Evolutionary conservation across 2,329 filamentous ascomycete genomes (phyloP).

Genomic region (Ophiostoma novo-ulmi): DNA sequence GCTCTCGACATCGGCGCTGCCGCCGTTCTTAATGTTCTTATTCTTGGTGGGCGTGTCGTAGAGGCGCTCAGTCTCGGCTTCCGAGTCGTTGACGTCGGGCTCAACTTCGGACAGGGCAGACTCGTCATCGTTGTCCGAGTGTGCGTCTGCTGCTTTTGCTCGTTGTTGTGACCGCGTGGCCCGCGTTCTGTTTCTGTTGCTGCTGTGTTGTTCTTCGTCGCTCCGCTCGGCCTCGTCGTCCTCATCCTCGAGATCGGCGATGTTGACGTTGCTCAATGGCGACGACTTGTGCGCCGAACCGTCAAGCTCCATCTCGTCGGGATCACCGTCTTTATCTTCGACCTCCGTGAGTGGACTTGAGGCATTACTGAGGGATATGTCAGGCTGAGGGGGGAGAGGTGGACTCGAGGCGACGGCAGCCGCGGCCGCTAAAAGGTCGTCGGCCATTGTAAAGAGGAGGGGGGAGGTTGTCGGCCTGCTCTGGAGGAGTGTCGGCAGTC

Average conservation of each 20-base stretch:
- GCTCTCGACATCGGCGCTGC: slow-evolving; percentile 36
- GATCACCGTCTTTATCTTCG: slow-evolving; percentile 69
- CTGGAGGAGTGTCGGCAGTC: not conserved
- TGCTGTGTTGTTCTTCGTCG: slow-evolving; percentile 8
- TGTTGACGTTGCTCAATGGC: slow-evolving; percentile 26
- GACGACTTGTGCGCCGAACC: slow-evolving; percentile 31
- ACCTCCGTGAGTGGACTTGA: slow-evolving; percentile 94
- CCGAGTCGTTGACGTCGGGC: slow-evolving; percentile 55
- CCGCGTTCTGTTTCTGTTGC: not conserved
- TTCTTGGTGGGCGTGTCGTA: slow-evolving; percentile 74
- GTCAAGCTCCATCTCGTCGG: slow-evolving; percentile 54
- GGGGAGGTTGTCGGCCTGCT: not conserved
- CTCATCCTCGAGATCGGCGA: slow-evolving; percentile 29
- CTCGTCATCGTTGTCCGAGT: slow-evolving; percentile 34
- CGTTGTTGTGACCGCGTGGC: slow-evolving; percentile 12
- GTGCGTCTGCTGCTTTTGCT: slow-evolving; percentile 20
- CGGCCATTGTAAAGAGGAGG: slow-evolving; percentile 42
- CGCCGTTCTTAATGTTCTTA: slow-evolving; percentile 33
- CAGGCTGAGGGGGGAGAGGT: slow-evolving; percentile 44
- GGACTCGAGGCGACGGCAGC: slow-evolving; percentile 47
- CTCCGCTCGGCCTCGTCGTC: slow-evolving; percentile 7
- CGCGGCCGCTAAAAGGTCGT: slow-evolving; percentile 40
- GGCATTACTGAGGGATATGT: slow-evolving; percentile 61
- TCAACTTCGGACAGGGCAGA: slow-evolving; percentile 51
- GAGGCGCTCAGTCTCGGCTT: slow-evolving; percentile 90